These are phyloP conservation scores for Xylaria polymorpha DNA, from an alignment of 2,329 filamentous ascomycete genomes.

Conservation along the genomic window DNA sequence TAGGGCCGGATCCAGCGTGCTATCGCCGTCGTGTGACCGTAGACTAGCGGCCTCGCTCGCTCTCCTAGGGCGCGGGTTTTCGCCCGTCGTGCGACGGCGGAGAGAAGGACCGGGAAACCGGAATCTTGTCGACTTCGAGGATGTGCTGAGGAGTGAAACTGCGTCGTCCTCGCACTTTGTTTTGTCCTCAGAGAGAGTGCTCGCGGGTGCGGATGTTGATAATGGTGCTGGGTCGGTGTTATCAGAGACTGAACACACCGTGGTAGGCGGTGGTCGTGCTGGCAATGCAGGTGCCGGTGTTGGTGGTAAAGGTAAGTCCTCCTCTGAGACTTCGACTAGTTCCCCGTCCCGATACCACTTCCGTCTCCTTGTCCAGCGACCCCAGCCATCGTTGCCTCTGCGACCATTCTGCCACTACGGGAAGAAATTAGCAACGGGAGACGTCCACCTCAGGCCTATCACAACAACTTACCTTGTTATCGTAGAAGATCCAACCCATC, in stretches of 20 bases:
- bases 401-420: slow-evolving; percentile 87
- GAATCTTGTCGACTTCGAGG: slow-evolving; percentile 48
- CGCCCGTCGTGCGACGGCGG: slow-evolving; percentile 44
- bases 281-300: slow-evolving; percentile 47
- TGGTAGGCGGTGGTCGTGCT: slow-evolving; percentile 43
- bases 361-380: slow-evolving; percentile 87
- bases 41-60: slow-evolving; percentile 56
- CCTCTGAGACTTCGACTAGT: slow-evolving; percentile 76
- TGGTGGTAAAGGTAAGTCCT: slow-evolving; percentile 44
- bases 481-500: slow-evolving; percentile 96
- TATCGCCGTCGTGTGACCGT: slow-evolving; percentile 52
- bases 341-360: slow-evolving; percentile 99
- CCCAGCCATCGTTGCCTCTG: slow-evolving; percentile 89
- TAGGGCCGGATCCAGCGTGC: slow-evolving; percentile 50
- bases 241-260: slow-evolving; percentile 39
- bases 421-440: slow-evolving; percentile 13
- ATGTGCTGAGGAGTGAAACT: slow-evolving; percentile 48
- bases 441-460: background rate
- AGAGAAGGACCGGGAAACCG: slow-evolving; percentile 41
- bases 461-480: slow-evolving; percentile 81
- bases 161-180: slow-evolving; percentile 46
- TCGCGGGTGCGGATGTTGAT: slow-evolving; percentile 25
- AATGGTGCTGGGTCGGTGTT: slow-evolving; percentile 29
- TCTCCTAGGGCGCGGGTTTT: slow-evolving; percentile 53
- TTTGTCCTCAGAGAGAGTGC: slow-evolving; percentile 34